Evolutionary conservation across 257 asterid species (phyloP), one percentile per base, ranked within the genome.

Genomic region (Solanum lycopersicoides): DNA sequence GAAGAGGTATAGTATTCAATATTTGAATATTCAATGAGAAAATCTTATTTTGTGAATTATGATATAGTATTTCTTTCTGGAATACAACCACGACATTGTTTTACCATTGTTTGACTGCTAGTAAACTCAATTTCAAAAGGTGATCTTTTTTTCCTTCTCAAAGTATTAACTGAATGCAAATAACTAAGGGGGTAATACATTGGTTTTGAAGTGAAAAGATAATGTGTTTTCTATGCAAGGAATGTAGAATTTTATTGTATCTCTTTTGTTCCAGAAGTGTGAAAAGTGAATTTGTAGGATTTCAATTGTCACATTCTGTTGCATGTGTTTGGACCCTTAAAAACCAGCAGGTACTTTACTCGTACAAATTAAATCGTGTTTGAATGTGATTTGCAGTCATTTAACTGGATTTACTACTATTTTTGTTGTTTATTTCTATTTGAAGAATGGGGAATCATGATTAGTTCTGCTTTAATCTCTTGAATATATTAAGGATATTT

Each of bases 1-100:
- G 99, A 95, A 93, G 99, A 97, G 99, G 99, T 97, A 87, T 39
- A 28, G 12, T 79, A 25, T 15, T 25, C 65, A 44, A 53, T 72
- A 72, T 72, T 35, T 37, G 6, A 37, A 74, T 25, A 21, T 74
- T 20, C 32, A 74, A 11, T 74, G 53, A 37, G 53, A 74, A 4
- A 74, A 74, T 59, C 82, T 16, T 82, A 8, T 60, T 71, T 86
- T 65, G 30, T 30, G 20, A 73, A 44, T 14, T 77, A n/a, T 77
- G 63, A 25, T 77, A 25, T 42, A 76, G 23, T 76, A 42, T 13
- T 42, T 76, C 59, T n/a, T 76, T 42, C 23, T 25, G 59, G 83
- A 44, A 74, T 39, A 41, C 20, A 68, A 68, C 71, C 15, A n/a
- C 15, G 71, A 12, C 35, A 66, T 28, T 66, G 34, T 66, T 56